These are phyloP conservation scores for Leishmania braziliensis DNA, from an alignment of 208 protist genomes.

Conservation along the genomic window DNA sequence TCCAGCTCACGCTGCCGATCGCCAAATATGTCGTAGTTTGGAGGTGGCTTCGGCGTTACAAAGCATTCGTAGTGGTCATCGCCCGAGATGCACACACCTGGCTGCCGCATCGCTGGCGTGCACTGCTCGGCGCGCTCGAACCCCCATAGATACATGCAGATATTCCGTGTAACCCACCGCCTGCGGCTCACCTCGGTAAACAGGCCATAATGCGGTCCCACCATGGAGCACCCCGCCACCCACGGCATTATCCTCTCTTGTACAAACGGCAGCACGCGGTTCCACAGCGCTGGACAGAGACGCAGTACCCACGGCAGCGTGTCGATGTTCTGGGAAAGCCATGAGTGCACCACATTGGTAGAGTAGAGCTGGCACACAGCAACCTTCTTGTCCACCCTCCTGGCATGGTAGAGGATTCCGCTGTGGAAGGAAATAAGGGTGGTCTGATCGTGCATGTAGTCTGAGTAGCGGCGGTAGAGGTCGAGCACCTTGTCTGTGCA, in stretches of 20 bases:
- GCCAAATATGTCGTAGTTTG: constrained; percentile 82
- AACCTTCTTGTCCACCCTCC: constrained; percentile 62
- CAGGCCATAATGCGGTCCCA: constrained; percentile 66
- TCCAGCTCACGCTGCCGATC: constrained; percentile 59
- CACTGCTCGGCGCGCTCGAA: constrained; percentile 57
- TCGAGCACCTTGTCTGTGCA: constrained; percentile 83
- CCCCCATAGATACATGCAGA: constrained; percentile 82
- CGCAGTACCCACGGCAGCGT: constrained; percentile 44
- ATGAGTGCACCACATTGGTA: constrained; percentile 38
- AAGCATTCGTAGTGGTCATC: constrained; percentile 81
- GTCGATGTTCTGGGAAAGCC: constrained; percentile 26
- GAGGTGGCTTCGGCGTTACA: constrained; percentile 46
- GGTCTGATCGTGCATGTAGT: constrained; percentile 89
- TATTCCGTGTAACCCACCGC: constrained; percentile 72
- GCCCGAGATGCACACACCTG: constrained; percentile 68
- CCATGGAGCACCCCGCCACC: constrained; percentile 78
- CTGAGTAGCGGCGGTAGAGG: constrained; percentile 79
- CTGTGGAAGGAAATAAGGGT: constrained; percentile 88
- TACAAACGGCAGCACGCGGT: constrained; percentile 48
- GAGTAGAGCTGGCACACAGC: constrained; percentile 81
- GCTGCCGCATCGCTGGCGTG: constrained; percentile 68
- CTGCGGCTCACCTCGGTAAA: constrained; percentile 60
- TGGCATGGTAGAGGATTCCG: constrained; percentile 68
- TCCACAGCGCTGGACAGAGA: constrained; percentile 53
- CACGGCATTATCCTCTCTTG: constrained; percentile 69